phyloP scores from a whole-genome alignment of 306 rosid species.

The Gleditsia sinensis region DNA sequence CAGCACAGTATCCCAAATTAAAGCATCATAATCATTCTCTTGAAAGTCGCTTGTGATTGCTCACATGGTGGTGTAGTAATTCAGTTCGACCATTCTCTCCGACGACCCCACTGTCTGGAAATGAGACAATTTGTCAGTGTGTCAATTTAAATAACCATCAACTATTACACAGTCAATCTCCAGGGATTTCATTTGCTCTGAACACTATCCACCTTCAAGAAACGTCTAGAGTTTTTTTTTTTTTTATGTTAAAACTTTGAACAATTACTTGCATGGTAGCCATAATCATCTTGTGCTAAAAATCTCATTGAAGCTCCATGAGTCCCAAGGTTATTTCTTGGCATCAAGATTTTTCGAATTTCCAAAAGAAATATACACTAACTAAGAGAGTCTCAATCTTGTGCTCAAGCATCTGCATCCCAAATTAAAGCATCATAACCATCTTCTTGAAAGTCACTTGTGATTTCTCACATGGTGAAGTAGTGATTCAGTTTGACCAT shows the following conservation, averaged over 20 bases:
- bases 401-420: constrained; percentile 17
- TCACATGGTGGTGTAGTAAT: too few relatives aligned
- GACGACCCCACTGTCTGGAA: too few relatives aligned
- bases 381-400: neutral
- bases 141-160: constrained; percentile 22
- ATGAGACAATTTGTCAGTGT: neutral
- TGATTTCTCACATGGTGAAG: constrained; percentile 41
- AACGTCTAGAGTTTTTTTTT: too few relatives aligned
- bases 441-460: constrained; percentile 31
- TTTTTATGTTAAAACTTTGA: neutral
- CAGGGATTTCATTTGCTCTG: neutral
- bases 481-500: constrained; percentile 56
- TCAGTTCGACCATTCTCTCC: too few relatives aligned
- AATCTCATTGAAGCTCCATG: constrained; percentile 19
- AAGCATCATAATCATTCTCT: too few relatives aligned
- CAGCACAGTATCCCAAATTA: too few relatives aligned
- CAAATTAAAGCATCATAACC: neutral
- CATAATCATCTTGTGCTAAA: constrained; percentile 1
- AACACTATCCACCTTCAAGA: neutral
- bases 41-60: too few relatives aligned
- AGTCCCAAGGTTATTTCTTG: neutral
- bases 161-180: neutral
- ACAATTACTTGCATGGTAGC: neutral
- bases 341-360: neutral
- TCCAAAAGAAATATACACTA: neutral